These are phyloP conservation scores for Nakaseomyces kungkrabaensis DNA, from an alignment of 1,139 yeast genomes.

Conservation along the genomic window DNA sequence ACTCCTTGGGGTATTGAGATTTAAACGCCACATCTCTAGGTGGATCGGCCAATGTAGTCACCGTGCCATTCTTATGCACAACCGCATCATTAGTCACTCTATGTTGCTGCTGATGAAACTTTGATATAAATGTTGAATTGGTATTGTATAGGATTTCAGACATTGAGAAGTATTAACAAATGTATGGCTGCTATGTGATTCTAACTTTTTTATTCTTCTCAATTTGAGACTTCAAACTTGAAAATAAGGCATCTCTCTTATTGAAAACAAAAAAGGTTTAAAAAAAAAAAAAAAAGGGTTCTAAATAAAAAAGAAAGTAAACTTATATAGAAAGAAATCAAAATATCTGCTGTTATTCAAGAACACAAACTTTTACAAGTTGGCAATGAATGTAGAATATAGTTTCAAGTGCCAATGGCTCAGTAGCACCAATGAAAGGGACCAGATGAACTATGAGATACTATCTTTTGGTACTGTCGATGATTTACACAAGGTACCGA, in stretches of 20 bases:
- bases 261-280: neutral
- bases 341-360: too few relatives aligned
- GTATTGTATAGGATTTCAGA: slow-evolving; percentile 23
- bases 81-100: neutral
- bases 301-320: neutral
- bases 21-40: slow-evolving; percentile 13
- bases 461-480: slow-evolving; percentile 22
- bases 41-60: neutral
- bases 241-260: too few relatives aligned
- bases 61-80: neutral
- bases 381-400: neutral
- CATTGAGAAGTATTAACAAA: slow-evolving; percentile 9
- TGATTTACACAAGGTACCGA: slow-evolving; percentile 9
- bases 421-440: neutral
- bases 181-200: too few relatives aligned
- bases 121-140: slow-evolving; percentile 22
- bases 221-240: too few relatives aligned
- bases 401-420: neutral
- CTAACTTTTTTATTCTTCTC: too few relatives aligned
- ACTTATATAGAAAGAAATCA: too few relatives aligned
- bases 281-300: neutral
- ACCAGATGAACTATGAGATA: slow-evolving; percentile 14
- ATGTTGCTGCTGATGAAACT: slow-evolving; percentile 10
- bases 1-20: slow-evolving; percentile 13
- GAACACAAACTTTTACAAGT: too few relatives aligned